A percentile compares a stretch with the other conserved stretches of the same genome.
Evolutionary conservation across 2,329 filamentous ascomycete species (phyloP).

Genomic region (Pyricularia pennisetigena): DNA sequence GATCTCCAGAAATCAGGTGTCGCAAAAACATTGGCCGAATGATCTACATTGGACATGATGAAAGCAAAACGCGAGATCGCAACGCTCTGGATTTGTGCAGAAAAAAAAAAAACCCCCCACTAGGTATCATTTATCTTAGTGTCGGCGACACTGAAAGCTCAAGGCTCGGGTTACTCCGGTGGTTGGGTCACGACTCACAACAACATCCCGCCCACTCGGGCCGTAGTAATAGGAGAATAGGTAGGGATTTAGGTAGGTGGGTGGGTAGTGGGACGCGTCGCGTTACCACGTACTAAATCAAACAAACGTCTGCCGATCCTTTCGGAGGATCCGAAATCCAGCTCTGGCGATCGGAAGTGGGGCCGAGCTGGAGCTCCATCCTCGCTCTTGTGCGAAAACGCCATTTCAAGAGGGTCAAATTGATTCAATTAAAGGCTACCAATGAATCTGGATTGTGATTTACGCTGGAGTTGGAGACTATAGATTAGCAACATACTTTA

Average conservation of each 20-base stretch:
- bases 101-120: neutral
- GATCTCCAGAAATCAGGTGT: slow-evolving; percentile 51
- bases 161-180: neutral
- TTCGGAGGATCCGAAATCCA: neutral
- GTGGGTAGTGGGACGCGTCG: neutral
- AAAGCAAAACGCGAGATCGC: neutral
- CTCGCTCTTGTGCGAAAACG: neutral
- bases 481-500: neutral
- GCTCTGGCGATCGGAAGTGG: neutral
- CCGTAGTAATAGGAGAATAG: too few relatives aligned
- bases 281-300: too few relatives aligned
- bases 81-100: neutral
- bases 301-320: neutral
- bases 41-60: slow-evolving; percentile 7
- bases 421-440: neutral
- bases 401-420: neutral
- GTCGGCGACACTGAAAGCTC: neutral
- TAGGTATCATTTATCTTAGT: neutral
- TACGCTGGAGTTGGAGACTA: neutral
- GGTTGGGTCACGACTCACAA: neutral
- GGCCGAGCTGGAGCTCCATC: neutral
- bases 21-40: slow-evolving; percentile 48
- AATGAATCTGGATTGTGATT: neutral
- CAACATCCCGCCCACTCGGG: neutral
- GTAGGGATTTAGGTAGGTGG: neutral